Percentiles rank a stretch among this genome's conserved stretches.
Evolutionary conservation across 2,329 filamentous ascomycete species (phyloP).

Genomic region (Saccharata proteae): DNA sequence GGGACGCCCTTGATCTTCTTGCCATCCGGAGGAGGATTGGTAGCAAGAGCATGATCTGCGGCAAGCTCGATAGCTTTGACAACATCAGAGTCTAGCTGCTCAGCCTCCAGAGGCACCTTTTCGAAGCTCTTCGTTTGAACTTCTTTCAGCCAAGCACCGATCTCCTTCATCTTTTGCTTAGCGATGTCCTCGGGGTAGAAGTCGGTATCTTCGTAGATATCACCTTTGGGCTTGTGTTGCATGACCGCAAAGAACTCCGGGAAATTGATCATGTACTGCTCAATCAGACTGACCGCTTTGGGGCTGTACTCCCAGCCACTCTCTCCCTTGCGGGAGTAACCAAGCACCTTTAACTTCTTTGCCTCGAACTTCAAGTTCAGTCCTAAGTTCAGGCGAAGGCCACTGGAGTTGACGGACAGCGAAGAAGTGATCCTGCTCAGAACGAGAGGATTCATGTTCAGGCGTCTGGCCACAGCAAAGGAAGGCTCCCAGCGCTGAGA

Average conservation of each 20-base stretch:
- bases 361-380: conserved; percentile 95
- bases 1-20: conserved; percentile 73
- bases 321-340: conserved; percentile 77
- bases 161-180: conserved; percentile 77
- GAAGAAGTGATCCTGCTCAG: conserved; percentile 94
- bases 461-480: conserved; percentile 71
- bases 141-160: conserved; percentile 83
- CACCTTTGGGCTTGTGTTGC: conserved; percentile 71
- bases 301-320: conserved; percentile 94
- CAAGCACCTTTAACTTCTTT: conserved; percentile 88
- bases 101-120: conserved; percentile 87
- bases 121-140: conserved; percentile 88
- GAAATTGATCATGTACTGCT: conserved; percentile 85
- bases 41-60: conserved; percentile 51
- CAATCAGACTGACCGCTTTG: conserved; percentile 67
- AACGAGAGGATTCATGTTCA: conserved; percentile 73
- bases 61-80: conserved; percentile 69
- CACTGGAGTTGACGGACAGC: conserved; percentile 73
- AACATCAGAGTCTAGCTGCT: conserved; percentile 85
- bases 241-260: conserved; percentile 91
- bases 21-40: conserved; percentile 42
- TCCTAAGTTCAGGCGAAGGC: conserved; percentile 76
- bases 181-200: conserved; percentile 69
- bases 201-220: conserved; percentile 72
- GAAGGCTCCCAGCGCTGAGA: conserved; percentile 72